Conservation (phyloP, 148 eudicot species). For the Rhododendron molle region DNA sequence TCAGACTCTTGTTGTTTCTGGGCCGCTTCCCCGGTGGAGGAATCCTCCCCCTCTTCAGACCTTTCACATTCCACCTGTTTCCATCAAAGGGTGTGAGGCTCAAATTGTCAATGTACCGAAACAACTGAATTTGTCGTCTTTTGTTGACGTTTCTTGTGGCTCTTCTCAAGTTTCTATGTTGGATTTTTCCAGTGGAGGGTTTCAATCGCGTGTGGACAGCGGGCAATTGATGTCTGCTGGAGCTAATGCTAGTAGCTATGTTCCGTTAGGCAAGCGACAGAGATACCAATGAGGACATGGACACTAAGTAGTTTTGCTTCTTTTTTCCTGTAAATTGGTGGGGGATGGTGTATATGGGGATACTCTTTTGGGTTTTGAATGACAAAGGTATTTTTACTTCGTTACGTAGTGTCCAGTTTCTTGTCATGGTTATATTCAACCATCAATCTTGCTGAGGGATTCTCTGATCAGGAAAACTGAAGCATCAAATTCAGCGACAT, state of each 20-base stretch:
- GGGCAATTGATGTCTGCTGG: not conserved
- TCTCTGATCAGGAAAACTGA: not conserved
- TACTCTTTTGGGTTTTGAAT: not conserved
- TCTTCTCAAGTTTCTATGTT: slow-evolving; percentile 27
- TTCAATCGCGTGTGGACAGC: slow-evolving; percentile 9
- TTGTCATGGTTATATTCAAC: not conserved
- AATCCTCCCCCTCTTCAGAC: slow-evolving; percentile 46
- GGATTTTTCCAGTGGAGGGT: slow-evolving; percentile 17
- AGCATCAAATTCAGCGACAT: not conserved
- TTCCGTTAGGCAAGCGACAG: not conserved
- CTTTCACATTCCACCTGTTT: slow-evolving; percentile 36
- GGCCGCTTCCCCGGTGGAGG: slow-evolving; percentile 60
- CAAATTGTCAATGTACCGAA: slow-evolving; percentile 4
- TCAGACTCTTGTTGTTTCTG: slow-evolving; percentile 47
- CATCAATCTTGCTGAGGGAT: not conserved
- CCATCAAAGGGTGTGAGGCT: slow-evolving; percentile 18
- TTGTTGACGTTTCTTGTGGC: slow-evolving; percentile 24
- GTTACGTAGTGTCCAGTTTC: not conserved
- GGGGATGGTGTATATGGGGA: not conserved
- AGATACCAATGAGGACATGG: not conserved
- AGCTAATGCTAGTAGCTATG: not conserved
- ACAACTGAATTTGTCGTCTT: slow-evolving; percentile 4
- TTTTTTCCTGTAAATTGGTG: not conserved
- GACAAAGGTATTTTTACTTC: not conserved
- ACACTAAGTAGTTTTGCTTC: not conserved